Base-by-base conservation (phyloP, 495 filamentous ascomycete species). In the Aspergillus wentii region DNA sequence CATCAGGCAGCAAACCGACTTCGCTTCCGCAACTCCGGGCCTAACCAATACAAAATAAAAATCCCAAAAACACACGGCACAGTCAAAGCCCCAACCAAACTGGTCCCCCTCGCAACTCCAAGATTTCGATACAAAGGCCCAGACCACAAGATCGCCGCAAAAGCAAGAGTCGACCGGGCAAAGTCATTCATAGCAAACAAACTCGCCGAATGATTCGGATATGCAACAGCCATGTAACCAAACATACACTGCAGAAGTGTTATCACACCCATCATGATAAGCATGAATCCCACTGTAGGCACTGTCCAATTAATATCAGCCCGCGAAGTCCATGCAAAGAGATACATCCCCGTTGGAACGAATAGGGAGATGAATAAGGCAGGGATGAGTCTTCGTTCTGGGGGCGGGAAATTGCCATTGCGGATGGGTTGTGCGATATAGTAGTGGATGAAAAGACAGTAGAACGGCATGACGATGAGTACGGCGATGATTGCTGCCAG, bases 161-260 rank as follows among this genome's bases (percentile, higher is more conserved):
- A 38, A 8, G 35, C 35, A 14, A 38, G 17, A 15, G 35, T 19
- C 3, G 22, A 30, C 22, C 77, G 62, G 37, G 72, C 68, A 53
- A 78, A 72, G 51, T 80, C 76, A 57, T 82, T 83, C 7, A 70
- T 72, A 2, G 79, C 78, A 42, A 83, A 80, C 38, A 83, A 48
- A 31, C 57, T 66, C 1, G 80, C 78, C 5, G 78, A 75, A 44
- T 83, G 83, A 46, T 72, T 66, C 14, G 79, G 79, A 48, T 83
- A 83, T 2, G 61, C 64, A 1, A 82, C 44, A 1, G 79, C 75
- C 15, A 85, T 64, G 54, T 83, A 82, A 14, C 82, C 52, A 56
- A 85, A 83, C 37, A 83, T 63, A 59, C 76, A 80, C 54, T 82
- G 78, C 60, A 80, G 27, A 17, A 38, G 8, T 1, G 30, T 28